These are phyloP conservation scores for Xylaria nigripes DNA, from an alignment of 495 filamentous ascomycete genomes.

Conservation along the genomic window DNA sequence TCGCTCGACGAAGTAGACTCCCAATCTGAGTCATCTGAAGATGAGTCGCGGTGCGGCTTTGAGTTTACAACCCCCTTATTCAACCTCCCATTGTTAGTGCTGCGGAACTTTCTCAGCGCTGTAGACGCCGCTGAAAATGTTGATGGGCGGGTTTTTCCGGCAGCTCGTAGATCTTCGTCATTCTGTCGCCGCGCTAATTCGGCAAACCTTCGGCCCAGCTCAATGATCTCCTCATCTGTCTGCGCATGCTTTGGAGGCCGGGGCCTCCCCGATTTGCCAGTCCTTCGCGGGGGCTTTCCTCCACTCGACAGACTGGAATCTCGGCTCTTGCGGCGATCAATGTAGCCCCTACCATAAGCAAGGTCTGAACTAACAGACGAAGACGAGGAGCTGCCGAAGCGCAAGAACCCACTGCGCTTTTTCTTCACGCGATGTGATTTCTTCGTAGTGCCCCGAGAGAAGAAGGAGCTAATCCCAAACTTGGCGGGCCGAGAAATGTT, in stretches of 20 bases:
- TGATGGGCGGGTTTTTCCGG: constrained; percentile 33
- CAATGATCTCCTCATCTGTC: constrained; percentile 44
- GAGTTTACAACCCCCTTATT: constrained; percentile 33
- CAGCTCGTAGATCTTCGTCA: constrained; percentile 31
- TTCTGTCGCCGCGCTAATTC: constrained; percentile 39
- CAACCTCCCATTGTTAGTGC: constrained; percentile 25
- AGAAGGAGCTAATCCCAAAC: constrained; percentile 38
- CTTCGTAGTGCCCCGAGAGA: constrained; percentile 26
- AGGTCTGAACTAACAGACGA: constrained; percentile 45
- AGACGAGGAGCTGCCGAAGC: constrained; percentile 39
- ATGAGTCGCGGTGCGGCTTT: constrained; percentile 25
- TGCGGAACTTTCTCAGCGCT: constrained; percentile 29
- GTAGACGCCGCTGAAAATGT: constrained; percentile 28
- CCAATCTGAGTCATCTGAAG: constrained; percentile 35
- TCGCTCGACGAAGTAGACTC: constrained; percentile 40
- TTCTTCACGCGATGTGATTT: constrained; percentile 27
- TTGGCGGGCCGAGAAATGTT: constrained; percentile 37
- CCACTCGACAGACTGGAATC: constrained; percentile 16
- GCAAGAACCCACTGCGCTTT: constrained; percentile 38
- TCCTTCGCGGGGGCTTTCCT: background rate
- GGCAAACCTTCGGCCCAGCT: constrained; percentile 38
- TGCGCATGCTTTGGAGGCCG: constrained; percentile 22
- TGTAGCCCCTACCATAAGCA: constrained; percentile 48
- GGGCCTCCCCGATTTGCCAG: constrained; percentile 8
- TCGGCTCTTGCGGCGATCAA: constrained; percentile 31